phyloP scores from a whole-genome alignment of 352 stramenopile genomes.

The Phytopythium cucurbitacearum region DNA sequence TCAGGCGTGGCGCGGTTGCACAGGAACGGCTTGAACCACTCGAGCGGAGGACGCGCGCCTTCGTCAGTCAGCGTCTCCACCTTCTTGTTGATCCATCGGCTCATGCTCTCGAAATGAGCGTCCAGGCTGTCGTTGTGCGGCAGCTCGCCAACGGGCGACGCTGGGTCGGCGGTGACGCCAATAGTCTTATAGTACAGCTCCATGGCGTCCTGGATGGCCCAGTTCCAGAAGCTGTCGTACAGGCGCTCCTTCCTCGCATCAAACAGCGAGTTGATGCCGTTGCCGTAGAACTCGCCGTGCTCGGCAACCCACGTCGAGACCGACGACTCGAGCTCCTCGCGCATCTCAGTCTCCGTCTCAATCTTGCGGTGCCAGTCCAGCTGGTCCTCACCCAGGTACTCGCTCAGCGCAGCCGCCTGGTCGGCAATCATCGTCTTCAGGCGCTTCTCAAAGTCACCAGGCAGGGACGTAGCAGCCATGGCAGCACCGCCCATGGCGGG shows the following conservation, averaged over 20 bases:
- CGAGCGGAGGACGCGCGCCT: conserved; percentile 30
- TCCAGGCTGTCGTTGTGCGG: conserved; percentile 21
- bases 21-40: conserved; percentile 58
- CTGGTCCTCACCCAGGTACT: conserved; percentile 44
- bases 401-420: conserved; percentile 42
- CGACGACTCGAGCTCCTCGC: conserved; percentile 48
- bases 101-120: conserved; percentile 47
- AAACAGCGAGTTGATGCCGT: conserved; percentile 55
- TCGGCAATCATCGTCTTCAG: conserved; percentile 57
- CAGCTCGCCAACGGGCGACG: conserved; percentile 12
- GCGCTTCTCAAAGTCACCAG: conserved; percentile 46
- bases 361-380: conserved; percentile 48
- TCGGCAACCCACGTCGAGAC: conserved; percentile 50
- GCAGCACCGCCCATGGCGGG: conserved; percentile 23
- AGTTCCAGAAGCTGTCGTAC: conserved; percentile 85
- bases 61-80: conserved; percentile 34
- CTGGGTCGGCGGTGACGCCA: conserved; percentile 13
- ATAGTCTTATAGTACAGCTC: conserved; percentile 57
- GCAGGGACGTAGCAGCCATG: conserved; percentile 25
- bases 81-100: conserved; percentile 49
- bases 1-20: conserved; percentile 73
- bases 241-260: conserved; percentile 66
- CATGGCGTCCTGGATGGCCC: conserved; percentile 62
- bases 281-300: conserved; percentile 51
- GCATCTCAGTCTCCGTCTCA: conserved; percentile 44